phyloP scores from a whole-genome alignment of 1,284 basidiomycete species.

The Sanghuangporus weigelae region DNA sequence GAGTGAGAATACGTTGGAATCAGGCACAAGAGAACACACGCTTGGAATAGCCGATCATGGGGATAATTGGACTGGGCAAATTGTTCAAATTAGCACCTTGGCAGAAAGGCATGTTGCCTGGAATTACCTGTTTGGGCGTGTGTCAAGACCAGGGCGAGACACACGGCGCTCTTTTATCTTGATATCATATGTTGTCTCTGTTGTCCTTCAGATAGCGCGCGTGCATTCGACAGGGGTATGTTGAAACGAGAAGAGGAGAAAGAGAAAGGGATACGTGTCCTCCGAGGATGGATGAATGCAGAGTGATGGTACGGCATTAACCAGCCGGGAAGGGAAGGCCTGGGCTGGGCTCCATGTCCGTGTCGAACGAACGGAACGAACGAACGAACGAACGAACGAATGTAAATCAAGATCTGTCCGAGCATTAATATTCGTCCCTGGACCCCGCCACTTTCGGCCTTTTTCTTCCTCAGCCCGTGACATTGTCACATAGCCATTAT shows the following conservation, averaged over 20 bases:
- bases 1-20: neutral
- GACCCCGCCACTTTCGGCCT: neutral
- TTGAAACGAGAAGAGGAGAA: neutral
- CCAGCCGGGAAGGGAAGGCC: neutral
- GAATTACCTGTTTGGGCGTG: neutral
- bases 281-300: neutral
- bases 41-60: neutral
- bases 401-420: conserved; percentile 2
- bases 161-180: neutral
- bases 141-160: neutral
- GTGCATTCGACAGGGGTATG: too few species aligned
- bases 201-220: neutral
- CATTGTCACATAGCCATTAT: neutral
- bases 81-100: neutral
- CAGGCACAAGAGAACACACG: neutral
- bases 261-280: too few species aligned
- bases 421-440: neutral
- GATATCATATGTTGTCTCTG: neutral
- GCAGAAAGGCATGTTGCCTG: neutral
- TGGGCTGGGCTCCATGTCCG: neutral
- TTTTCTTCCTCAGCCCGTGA: neutral
- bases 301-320: neutral
- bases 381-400: too few species aligned
- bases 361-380: too few species aligned
- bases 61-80: neutral